Conservation (phyloP, 257 asterid species). For the Solanum chaucha region DNA sequence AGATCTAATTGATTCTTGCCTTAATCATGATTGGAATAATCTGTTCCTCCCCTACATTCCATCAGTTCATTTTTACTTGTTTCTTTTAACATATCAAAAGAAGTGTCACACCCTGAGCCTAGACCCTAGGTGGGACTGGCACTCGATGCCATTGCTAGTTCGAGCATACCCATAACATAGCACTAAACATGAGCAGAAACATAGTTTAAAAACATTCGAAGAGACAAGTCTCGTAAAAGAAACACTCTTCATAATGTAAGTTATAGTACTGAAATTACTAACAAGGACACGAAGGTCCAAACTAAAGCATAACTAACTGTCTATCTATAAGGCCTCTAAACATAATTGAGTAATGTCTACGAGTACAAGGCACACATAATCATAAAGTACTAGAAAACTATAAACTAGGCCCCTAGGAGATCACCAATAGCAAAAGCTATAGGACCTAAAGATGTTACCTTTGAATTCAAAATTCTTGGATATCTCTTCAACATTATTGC, state of each 20-base stretch:
- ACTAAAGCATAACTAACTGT: not conserved
- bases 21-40: not conserved
- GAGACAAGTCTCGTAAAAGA: not conserved
- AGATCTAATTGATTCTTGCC: not conserved
- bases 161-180: not conserved
- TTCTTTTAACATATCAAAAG: not conserved
- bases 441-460: not conserved
- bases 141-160: not conserved
- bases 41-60: not conserved
- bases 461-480: not conserved
- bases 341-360: not conserved
- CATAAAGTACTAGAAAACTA: not conserved
- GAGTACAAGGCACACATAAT: not conserved
- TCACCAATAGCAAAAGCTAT: not conserved
- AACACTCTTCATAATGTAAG: not conserved
- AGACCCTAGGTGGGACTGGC: not conserved
- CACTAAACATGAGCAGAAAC: not conserved
- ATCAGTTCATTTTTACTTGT: too few species aligned
- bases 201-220: too few species aligned
- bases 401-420: not conserved
- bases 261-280: too few species aligned
- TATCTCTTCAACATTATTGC: not conserved
- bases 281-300: not conserved
- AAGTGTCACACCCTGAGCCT: not conserved
- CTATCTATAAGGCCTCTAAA: not conserved